Base-by-base conservation (phyloP, 805 yeast genomes). In the Lipomyces lipofer region DNA sequence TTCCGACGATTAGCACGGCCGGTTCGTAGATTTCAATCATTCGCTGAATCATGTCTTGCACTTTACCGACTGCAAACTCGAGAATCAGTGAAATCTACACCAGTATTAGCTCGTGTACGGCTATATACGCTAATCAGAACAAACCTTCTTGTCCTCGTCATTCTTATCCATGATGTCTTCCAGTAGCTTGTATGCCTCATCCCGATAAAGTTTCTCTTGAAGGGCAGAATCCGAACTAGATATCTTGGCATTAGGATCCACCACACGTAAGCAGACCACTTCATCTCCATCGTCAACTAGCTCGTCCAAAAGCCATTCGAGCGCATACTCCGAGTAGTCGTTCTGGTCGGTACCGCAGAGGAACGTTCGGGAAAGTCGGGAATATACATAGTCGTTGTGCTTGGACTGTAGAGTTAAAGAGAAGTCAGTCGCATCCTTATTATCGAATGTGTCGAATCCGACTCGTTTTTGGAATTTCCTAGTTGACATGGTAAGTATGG, bases 21-120 rank as follows among this genome's bases (percentile, higher is more conserved):
- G 80, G 80, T 44, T 75, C 78, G 64, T 76, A 78, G 15, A 75
- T 77, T 38, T 66, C 69, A 28, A 77, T 72, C 52, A 75, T 71
- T 24, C 69, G 69, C 17, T 69, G 71, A 13, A 78, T 69, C 68
- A 69, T 66, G 43, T 71, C 72, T 21, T 74, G 72, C 15, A 73
- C 75, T 54, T 72, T 74, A 2, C 81, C 81, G 7, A 76, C 68
- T 28, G 75, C 68, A 50, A 75, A 69, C 58, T 78, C 81, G 33
- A 77, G 66, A 17, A 75, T 71, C 10, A 78, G 62, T 28, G 76
- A 69, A n/a, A 78, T 67, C 56, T 61, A 27, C 4, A 7, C 10
- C 28, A 15, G 12, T 29, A 28, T 21, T 7, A 21, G 21, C 12
- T 12, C 21, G 15, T 22, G 8, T 4, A 19, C 24, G 10, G 24